Evolutionary conservation across 345 rosid species (phyloP), one percentile per base, ranked within the genome.

Genomic region (Populus tremula): DNA sequence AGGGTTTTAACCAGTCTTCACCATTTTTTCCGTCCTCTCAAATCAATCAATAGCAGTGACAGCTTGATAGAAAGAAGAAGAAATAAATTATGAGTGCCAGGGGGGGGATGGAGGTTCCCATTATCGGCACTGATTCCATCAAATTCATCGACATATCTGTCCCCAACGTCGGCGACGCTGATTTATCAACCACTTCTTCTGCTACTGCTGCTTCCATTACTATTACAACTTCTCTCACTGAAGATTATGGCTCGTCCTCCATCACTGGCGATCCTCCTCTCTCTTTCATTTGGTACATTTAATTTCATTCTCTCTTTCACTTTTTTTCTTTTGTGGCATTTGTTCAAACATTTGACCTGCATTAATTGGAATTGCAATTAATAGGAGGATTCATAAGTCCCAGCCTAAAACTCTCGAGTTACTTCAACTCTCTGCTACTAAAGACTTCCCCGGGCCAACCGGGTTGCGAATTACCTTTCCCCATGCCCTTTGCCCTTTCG

Each of bases 101-200:
- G 67, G 85, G 76, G 47, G 97, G 99, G 33, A 81, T 82, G 84
- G 98, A 93, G 67, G 94, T 96, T 69, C 97, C 96, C 25, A 76
- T 91, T 67, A 70, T 80, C 53, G 90, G 95, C 79, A 86, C 87
- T 80, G 94, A 89, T 74, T 84, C 89, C 76, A 72, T 93, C 80
- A 87, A 83, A 65, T 93, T 94, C 94, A 67, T 88, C 39, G 90
- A 89, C n/a, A 74, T 93, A 67, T 73, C 90, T 17, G 78, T 96
- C 41, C 88, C 80, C 38, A 29, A 31, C 72, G 31, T 53, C 68
- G 49, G 41, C 69, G 71, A 1, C 27, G 18, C 18, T 67, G 21
- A n/a, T 62, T 17, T 64, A 6, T 4, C 64, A n/a, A 20, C 77
- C 59, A 16, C 33, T 36, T 31, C 72, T 33, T 13, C 74, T 59